Evolutionary conservation across 768 basidiomycete species (phyloP).

Genomic region (Dacryopinax spathularia): DNA sequence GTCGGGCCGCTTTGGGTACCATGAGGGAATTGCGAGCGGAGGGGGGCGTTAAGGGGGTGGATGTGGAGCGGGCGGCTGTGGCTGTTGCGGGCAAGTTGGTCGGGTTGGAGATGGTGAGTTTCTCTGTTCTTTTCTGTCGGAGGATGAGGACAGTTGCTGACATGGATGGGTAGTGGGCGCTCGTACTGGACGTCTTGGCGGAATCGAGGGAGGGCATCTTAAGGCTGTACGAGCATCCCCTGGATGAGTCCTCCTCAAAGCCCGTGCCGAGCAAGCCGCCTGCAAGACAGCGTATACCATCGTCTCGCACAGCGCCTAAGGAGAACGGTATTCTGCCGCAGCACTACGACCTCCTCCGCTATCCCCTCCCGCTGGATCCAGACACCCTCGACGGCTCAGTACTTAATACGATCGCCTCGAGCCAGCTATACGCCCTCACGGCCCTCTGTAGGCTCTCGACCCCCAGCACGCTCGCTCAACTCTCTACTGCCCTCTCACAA

Average conservation of each 20-base stretch:
- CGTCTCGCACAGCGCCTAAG: neutral
- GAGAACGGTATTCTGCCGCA: neutral
- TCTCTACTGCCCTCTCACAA: neutral
- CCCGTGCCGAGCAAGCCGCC: neutral
- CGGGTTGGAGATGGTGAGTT: slow-evolving; percentile 53
- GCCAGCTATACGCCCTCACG: neutral
- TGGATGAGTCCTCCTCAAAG: neutral
- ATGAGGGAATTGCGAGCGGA: slow-evolving; percentile 28
- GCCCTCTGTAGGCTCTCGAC: neutral
- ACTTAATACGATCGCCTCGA: neutral
- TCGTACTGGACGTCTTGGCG: neutral
- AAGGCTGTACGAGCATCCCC: neutral
- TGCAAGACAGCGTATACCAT: neutral
- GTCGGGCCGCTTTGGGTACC: slow-evolving; percentile 29
- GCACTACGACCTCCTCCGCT: neutral
- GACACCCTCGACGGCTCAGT: neutral
- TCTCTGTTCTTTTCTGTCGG: neutral
- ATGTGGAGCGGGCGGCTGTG: slow-evolving; percentile 60
- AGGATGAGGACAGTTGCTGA: neutral
- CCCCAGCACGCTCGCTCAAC: neutral
- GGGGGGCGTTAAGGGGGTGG: slow-evolving; percentile 30
- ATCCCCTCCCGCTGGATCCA: neutral
- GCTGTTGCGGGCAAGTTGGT: slow-evolving; percentile 55
- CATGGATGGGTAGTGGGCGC: neutral
- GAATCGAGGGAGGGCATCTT: neutral